A percentile compares a stretch with the other conserved stretches of the same genome.
These are phyloP conservation scores for Sugiyamaella americana DNA, from an alignment of 805 yeast species.

Conservation along the genomic window DNA sequence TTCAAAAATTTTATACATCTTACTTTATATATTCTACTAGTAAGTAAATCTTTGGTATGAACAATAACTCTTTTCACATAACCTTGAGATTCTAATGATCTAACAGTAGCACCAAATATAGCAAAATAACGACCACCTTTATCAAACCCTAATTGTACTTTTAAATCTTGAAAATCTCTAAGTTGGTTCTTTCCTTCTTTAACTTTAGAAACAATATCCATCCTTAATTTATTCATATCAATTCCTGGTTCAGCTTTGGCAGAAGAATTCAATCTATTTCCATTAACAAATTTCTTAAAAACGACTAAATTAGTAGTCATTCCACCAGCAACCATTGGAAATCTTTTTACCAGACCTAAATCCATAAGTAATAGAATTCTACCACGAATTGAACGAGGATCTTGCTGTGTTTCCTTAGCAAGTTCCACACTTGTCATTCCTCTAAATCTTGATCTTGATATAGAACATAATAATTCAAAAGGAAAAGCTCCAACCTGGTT, in stretches of 20 bases:
- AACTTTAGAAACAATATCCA: conserved; percentile 25
- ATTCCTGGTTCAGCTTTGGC: conserved; percentile 16
- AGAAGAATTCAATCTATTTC: conserved; percentile 15
- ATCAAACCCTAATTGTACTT: conserved; percentile 35
- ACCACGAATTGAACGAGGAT: conserved; percentile 35
- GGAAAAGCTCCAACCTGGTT: conserved; percentile 30
- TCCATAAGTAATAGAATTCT: conserved; percentile 30
- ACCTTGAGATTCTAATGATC: conserved; percentile 25
- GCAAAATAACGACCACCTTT: conserved; percentile 22
- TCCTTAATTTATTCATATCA: conserved; percentile 21
- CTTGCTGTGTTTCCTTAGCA: conserved; percentile 35
- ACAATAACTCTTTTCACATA: conserved; percentile 31
- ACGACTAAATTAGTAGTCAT: conserved; percentile 31
- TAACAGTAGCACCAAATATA: conserved; percentile 22
- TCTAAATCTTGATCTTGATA: conserved; percentile 35
- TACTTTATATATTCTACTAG: conserved; percentile 27
- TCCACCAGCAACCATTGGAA: conserved; percentile 30
- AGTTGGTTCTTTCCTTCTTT: conserved; percentile 31
- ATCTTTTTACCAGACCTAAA: conserved; percentile 31
- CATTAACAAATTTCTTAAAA: conserved; percentile 28
- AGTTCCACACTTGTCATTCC: conserved; percentile 35
- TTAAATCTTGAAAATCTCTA: conserved; percentile 33
- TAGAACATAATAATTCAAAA: conserved; percentile 34
- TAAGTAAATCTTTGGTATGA: conserved; percentile 27
- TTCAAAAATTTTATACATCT: conserved; percentile 32